Percentiles rank a stretch among this genome's conserved stretches.
phyloP scores from a whole-genome alignment of 331 rosid genomes.

The Pyrus hybrid region DNA sequence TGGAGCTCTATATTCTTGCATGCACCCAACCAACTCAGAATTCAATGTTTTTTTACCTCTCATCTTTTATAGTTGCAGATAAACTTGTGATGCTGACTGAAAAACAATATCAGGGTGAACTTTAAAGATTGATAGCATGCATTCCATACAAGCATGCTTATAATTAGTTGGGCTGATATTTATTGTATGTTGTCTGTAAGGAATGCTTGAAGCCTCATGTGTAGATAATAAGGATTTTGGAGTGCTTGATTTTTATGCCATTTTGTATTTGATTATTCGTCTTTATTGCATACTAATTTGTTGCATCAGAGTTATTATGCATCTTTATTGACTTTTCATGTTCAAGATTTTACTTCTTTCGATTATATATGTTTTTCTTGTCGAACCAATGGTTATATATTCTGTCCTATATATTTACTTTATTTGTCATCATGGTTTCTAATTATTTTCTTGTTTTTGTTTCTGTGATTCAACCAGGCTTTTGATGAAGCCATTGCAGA shows the following conservation, averaged over 20 bases:
- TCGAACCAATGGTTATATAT: not conserved
- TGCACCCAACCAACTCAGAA: not conserved
- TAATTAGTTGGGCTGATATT: not conserved
- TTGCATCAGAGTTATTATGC: not conserved
- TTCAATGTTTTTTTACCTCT: not conserved
- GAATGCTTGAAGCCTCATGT: not conserved
- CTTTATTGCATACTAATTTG: not conserved
- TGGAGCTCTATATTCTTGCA: not conserved
- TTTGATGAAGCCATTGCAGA: constrained; percentile 59
- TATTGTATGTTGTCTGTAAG: not conserved
- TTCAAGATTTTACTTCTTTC: not conserved
- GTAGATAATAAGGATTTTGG: not conserved
- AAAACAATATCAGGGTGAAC: not conserved
- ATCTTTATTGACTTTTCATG: not conserved
- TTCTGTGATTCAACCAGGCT: constrained; percentile 17
- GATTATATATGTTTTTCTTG: not conserved
- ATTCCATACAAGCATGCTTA: not conserved
- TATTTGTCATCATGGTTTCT: not conserved
- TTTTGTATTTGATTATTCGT: not conserved
- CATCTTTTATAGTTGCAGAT: not conserved
- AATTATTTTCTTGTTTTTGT: not conserved
- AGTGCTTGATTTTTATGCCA: not conserved
- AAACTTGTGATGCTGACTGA: not conserved
- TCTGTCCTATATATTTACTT: not conserved
- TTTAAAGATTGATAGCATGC: not conserved